A percentile compares a stretch with the other conserved stretches of the same genome.
phyloP scores from a whole-genome alignment of 2,329 filamentous ascomycete species.

The Cercospora citrullina region DNA sequence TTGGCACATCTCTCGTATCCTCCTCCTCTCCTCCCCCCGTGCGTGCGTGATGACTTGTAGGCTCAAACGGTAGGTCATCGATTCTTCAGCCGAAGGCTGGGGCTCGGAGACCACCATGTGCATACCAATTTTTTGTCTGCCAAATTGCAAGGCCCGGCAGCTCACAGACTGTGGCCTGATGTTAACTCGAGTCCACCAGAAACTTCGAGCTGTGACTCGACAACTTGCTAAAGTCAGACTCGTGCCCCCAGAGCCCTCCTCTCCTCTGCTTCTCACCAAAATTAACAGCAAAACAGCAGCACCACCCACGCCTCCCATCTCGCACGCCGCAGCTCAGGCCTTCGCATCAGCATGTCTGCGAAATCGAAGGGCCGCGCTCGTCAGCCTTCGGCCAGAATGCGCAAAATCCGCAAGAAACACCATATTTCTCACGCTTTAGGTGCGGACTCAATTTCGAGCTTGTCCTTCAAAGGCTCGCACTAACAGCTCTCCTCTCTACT shows the following conservation, averaged over 20 bases:
- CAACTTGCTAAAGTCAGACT: not conserved
- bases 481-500: not conserved
- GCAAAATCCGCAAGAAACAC: not conserved
- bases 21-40: not conserved
- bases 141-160: not conserved
- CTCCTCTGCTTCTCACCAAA: not conserved
- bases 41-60: not conserved
- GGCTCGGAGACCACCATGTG: not conserved
- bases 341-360: not conserved
- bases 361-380: not conserved
- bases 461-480: not conserved
- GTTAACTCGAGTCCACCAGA: not conserved
- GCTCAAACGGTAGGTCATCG: constrained; percentile 1
- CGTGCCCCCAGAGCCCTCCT: not conserved
- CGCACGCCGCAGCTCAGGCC: not conserved
- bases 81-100: not conserved
- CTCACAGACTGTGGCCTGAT: not conserved
- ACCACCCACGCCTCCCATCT: not conserved
- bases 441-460: not conserved
- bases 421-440: not conserved
- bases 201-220: not conserved
- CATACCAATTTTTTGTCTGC: not conserved
- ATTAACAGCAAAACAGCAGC: not conserved
- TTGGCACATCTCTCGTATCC: not conserved
- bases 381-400: not conserved